phyloP scores from a whole-genome alignment of 2,329 filamentous ascomycete genomes.

The Purpureocillium takamizusanense region DNA sequence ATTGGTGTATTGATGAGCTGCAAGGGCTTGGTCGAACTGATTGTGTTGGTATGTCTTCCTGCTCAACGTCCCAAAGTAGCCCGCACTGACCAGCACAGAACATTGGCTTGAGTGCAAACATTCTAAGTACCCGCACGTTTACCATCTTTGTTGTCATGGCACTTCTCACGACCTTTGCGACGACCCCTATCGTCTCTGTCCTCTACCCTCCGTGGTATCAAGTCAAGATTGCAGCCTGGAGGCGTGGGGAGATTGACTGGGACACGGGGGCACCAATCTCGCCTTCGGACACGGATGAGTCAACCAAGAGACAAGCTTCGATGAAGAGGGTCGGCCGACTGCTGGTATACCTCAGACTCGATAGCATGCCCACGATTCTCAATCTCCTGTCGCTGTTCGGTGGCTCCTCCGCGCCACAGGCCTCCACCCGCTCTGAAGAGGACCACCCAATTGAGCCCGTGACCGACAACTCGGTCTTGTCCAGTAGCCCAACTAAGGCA shows the following conservation, averaged over 20 bases:
- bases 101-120: slow-evolving; percentile 73
- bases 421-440: slow-evolving; percentile 5
- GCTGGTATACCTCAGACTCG: slow-evolving; percentile 73
- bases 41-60: slow-evolving; percentile 63
- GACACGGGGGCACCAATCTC: slow-evolving; percentile 25
- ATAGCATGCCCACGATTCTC: slow-evolving; percentile 74
- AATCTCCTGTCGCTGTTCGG: slow-evolving; percentile 75
- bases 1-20: slow-evolving; percentile 94
- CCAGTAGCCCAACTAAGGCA: slow-evolving; percentile 2
- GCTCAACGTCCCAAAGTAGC: neutral
- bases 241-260: slow-evolving; percentile 86
- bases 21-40: slow-evolving; percentile 89
- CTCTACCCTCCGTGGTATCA: slow-evolving; percentile 64
- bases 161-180: slow-evolving; percentile 73
- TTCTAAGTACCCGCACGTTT: slow-evolving; percentile 72
- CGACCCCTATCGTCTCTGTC: slow-evolving; percentile 63
- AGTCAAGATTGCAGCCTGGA: slow-evolving; percentile 46
- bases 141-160: slow-evolving; percentile 96
- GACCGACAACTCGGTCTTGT: neutral
- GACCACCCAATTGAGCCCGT: slow-evolving; percentile 9
- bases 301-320: slow-evolving; percentile 3
- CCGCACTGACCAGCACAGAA: slow-evolving; percentile 28
- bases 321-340: slow-evolving; percentile 45
- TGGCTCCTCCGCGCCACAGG: slow-evolving; percentile 22
- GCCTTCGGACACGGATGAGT: slow-evolving; percentile 6